These are phyloP conservation scores for Gastrolobium villosum DNA, from an alignment of 306 rosid genomes.

Conservation along the genomic window DNA sequence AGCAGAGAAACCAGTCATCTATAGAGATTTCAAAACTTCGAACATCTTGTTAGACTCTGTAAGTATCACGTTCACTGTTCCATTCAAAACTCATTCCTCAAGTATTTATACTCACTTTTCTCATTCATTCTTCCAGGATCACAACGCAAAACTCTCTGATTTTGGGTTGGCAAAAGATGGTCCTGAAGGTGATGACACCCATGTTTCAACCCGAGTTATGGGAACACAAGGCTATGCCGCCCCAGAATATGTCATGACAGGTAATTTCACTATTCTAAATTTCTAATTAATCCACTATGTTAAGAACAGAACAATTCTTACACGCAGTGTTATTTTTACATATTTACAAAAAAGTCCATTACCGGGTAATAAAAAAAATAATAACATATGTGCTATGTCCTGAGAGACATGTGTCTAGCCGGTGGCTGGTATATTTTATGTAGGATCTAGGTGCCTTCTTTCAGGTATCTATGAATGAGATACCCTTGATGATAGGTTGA, in stretches of 20 bases:
- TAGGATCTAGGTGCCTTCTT: no score
- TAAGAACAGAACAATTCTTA: no score
- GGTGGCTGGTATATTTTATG: no score
- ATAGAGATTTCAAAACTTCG: conserved; percentile 90
- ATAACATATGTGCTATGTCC: no score
- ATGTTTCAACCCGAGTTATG: conserved; percentile 93
- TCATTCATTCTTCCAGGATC: conserved; percentile 63
- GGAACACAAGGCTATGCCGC: conserved; percentile 97
- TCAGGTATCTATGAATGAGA: no score
- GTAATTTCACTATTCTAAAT: conserved; percentile 43
- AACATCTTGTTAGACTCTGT: conserved; percentile 91
- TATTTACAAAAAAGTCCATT: no score
- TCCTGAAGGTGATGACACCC: conserved; percentile 94
- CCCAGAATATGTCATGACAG: conserved; percentile 96
- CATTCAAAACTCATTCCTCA: neutral
- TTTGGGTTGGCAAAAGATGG: conserved; percentile 96
- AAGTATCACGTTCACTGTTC: conserved; percentile 27
- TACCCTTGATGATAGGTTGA: no score
- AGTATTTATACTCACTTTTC: neutral
- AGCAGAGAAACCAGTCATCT: conserved; percentile 86
- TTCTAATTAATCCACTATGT: neutral
- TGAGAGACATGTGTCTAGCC: no score
- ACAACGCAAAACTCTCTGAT: conserved; percentile 86
- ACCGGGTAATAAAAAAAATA: no score
- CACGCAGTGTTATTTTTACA: no score